phyloP scores from a whole-genome alignment of 352 stramenopile species.

The Phytophthora citrophthora region DNA sequence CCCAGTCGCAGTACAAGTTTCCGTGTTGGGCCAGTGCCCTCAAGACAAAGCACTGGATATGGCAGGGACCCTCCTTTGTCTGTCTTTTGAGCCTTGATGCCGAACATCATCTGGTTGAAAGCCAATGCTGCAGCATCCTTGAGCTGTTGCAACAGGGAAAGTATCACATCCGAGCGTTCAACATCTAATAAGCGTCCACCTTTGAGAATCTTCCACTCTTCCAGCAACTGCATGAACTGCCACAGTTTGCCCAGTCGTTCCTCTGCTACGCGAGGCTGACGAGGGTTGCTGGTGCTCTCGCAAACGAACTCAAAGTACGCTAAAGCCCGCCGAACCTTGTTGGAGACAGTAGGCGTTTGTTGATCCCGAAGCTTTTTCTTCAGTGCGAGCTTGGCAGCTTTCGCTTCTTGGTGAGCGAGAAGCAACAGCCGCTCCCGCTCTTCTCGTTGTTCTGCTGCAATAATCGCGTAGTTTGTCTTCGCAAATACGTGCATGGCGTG shows the following conservation, averaged over 20 bases:
- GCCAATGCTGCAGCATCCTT: constrained; percentile 51
- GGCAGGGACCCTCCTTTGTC: constrained; percentile 44
- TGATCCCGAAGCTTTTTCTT: constrained; percentile 44
- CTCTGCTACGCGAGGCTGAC: constrained; percentile 35
- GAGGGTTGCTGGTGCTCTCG: constrained; percentile 54
- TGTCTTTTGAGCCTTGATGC: constrained; percentile 15
- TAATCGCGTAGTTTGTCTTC: constrained; percentile 41
- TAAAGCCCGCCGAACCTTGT: constrained; percentile 62
- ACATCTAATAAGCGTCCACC: constrained; percentile 65
- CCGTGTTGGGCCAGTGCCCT: constrained; percentile 19
- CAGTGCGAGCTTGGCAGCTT: constrained; percentile 49
- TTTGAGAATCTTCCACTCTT: constrained; percentile 83
- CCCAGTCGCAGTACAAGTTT: constrained; percentile 63
- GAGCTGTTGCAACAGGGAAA: constrained; percentile 57
- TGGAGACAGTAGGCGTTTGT: constrained; percentile 40
- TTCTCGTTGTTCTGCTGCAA: constrained; percentile 48
- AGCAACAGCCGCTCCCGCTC: constrained; percentile 62
- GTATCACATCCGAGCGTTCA: constrained; percentile 55
- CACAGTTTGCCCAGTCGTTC: constrained; percentile 75
- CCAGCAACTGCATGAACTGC: constrained; percentile 72
- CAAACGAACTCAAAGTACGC: constrained; percentile 70
- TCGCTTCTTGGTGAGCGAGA: constrained; percentile 59
- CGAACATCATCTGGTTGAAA: constrained; percentile 60
- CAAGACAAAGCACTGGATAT: constrained; percentile 66
- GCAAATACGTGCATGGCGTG: constrained; percentile 63